These are phyloP conservation scores for Ceratobasidium sp. DNA, from an alignment of 1,284 basidiomycete species.

Conservation along the genomic window DNA sequence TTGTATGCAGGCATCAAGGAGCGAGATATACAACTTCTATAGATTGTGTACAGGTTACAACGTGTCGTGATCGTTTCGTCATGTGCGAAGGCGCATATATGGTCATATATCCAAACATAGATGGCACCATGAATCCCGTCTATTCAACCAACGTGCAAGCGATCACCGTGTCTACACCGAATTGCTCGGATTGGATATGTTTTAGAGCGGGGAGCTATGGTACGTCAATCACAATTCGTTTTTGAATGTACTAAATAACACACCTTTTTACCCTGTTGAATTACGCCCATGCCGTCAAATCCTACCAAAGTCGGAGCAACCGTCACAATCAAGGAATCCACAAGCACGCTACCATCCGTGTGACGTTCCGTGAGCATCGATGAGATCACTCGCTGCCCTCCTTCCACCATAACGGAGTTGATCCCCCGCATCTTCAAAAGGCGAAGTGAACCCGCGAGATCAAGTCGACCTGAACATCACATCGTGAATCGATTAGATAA, in stretches of 20 bases:
- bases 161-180: slow-evolving; percentile 55
- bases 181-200: slow-evolving; percentile 50
- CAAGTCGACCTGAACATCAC: slow-evolving; percentile 60
- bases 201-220: slow-evolving; percentile 25
- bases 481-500: slow-evolving; percentile 45
- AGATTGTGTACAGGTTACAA: not conserved
- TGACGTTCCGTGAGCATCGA: slow-evolving; percentile 71
- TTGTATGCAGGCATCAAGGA: not conserved
- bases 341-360: slow-evolving; percentile 58
- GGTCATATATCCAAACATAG: not conserved
- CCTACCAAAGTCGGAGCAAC: slow-evolving; percentile 87
- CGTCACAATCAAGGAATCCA: slow-evolving; percentile 85
- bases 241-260: not conserved
- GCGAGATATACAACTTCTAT: not conserved
- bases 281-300: slow-evolving; percentile 69
- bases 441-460: slow-evolving; percentile 67
- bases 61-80: not conserved
- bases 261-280: slow-evolving; percentile 41
- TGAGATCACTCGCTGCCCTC: slow-evolving; percentile 86
- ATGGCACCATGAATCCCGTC: not conserved
- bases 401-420: slow-evolving; percentile 92
- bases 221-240: not conserved
- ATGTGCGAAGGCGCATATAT: not conserved
- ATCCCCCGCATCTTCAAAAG: slow-evolving; percentile 70
- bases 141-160: slow-evolving; percentile 47